Evolutionary conservation across 768 basidiomycete genomes (phyloP).

Genomic region (Suillus subalutaceus): DNA sequence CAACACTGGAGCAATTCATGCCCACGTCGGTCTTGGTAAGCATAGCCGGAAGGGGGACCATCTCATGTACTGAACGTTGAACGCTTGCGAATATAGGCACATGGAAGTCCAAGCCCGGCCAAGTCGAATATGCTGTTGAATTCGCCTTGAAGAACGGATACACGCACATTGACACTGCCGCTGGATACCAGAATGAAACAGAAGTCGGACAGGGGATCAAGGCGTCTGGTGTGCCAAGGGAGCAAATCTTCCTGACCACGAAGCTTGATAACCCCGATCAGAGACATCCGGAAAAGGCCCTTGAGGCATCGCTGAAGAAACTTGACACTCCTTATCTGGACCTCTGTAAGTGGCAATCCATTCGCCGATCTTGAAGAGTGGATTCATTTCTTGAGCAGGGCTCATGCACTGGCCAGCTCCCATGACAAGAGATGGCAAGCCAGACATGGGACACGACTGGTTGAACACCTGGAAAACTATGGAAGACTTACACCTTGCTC

Average conservation of each 20-base stretch:
- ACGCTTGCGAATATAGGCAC: conserved; percentile 51
- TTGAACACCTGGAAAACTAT: conserved; percentile 80
- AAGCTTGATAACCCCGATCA: conserved; percentile 72
- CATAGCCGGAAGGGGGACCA: background rate
- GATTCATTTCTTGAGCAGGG: conserved; percentile 40
- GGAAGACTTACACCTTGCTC: conserved; percentile 65
- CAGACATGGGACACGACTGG: conserved; percentile 63
- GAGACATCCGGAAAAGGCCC: conserved; percentile 55
- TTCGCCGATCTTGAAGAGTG: background rate
- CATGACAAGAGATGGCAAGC: conserved; percentile 55
- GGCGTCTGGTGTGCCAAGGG: conserved; percentile 70
- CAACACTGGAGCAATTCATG: conserved; percentile 79
- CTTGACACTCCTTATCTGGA: conserved; percentile 81
- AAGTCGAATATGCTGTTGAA: conserved; percentile 74
- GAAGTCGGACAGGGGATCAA: conserved; percentile 84
- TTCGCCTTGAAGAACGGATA: conserved; percentile 77
- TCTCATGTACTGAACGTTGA: background rate
- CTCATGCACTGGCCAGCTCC: conserved; percentile 87
- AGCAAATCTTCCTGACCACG: conserved; percentile 79
- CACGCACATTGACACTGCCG: conserved; percentile 70
- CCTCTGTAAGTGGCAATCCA: conserved; percentile 52
- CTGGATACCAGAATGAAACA: conserved; percentile 72
- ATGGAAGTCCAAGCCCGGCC: conserved; percentile 74
- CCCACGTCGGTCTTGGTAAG: conserved; percentile 71
- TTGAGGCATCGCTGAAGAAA: conserved; percentile 66